Base-by-base conservation (phyloP, 306 rosid genomes). In the Quillaja saponaria region DNA sequence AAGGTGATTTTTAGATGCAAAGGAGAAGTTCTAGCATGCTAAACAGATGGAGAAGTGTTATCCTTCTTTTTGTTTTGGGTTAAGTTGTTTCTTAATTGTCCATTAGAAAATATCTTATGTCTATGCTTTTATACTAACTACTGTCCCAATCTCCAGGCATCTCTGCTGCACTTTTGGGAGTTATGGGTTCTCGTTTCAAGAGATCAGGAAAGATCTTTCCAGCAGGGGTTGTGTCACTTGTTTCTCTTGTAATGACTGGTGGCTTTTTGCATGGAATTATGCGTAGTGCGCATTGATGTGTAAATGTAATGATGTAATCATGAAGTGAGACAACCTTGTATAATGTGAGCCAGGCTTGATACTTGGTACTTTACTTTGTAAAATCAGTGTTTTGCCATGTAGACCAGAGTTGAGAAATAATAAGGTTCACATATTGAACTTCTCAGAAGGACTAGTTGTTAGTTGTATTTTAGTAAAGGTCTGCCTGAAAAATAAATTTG, bases 171-270 rank as follows among this genome's bases (percentile, higher is more conserved):
- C 97, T 94, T 58, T 78, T 94, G 61, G 87, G 50, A 33, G 95
- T 87, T 75, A 94, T 94, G 99, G 99, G 99, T 51, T 76, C 95
- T 64, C 99, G 99, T 34, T 94, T 83, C 68, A 89, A 80, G 87
- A 85, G 77, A 40, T 94, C 99, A 8, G 91, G 99, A 66, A 94
- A 94, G 85, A 68, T 94, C 18, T 87, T 94, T 78, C 99, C 99
- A 6, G 99, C 99, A 5, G 99, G 99, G 8, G 87, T 89, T 38
- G 95, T 94, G 20, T 85, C 99, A n/a, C 81, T 94, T 25, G 86
- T 90, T 55, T 94, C 99, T 0, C 75, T 94, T 49, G 34, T 87
- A 64, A 94, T 94, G 99, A 81, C 97, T 0, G 97, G 91, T 47
- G 97, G 99, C 69, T 94, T 89, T 86, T 58, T 94, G 53, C 99